A percentile compares a stretch with the other conserved stretches of the same genome.
Evolutionary conservation across 2,329 filamentous ascomycete genomes (phyloP).

Genomic region (Dothistroma pini): DNA sequence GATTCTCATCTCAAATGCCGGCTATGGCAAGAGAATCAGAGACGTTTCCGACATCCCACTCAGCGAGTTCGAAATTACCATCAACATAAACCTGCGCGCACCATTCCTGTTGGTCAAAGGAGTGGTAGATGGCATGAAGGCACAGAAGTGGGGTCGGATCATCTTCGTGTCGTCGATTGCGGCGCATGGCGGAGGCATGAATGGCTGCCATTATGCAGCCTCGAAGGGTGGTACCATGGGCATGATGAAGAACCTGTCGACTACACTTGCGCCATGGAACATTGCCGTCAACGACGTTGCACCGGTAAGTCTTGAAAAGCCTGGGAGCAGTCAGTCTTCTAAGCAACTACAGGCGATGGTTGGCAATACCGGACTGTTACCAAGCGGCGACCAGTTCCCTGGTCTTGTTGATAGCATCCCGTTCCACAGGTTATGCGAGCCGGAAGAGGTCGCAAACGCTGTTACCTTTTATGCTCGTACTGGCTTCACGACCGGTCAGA

Average conservation of each 20-base stretch:
- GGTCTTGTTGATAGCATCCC: slow-evolving; percentile 59
- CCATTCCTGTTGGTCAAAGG: slow-evolving; percentile 61
- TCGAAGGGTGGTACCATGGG: slow-evolving; percentile 50
- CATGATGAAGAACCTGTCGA: slow-evolving; percentile 63
- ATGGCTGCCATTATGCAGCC: slow-evolving; percentile 40
- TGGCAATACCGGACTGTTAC: slow-evolving; percentile 53
- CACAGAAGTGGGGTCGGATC: slow-evolving; percentile 60
- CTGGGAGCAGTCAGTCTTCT: neutral
- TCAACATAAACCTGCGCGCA: slow-evolving; percentile 60
- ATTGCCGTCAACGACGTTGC: slow-evolving; percentile 67
- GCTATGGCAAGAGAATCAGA: slow-evolving; percentile 60
- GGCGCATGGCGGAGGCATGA: slow-evolving; percentile 60
- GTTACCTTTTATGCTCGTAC: slow-evolving; percentile 57
- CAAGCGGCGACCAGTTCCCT: slow-evolving; percentile 46
- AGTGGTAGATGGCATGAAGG: slow-evolving; percentile 58
- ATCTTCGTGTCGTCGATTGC: slow-evolving; percentile 63
- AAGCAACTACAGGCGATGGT: slow-evolving; percentile 53
- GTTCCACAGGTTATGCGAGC: slow-evolving; percentile 53
- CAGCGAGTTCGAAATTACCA: slow-evolving; percentile 62
- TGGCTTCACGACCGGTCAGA: slow-evolving; percentile 40
- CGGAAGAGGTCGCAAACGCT: slow-evolving; percentile 57
- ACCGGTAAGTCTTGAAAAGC: slow-evolving; percentile 35
- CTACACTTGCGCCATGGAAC: slow-evolving; percentile 56
- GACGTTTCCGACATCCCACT: slow-evolving; percentile 54
- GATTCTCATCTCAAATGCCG: slow-evolving; percentile 64